Conservation (phyloP, 306 rosid species). For the Mimosa bimucronata region DNA sequence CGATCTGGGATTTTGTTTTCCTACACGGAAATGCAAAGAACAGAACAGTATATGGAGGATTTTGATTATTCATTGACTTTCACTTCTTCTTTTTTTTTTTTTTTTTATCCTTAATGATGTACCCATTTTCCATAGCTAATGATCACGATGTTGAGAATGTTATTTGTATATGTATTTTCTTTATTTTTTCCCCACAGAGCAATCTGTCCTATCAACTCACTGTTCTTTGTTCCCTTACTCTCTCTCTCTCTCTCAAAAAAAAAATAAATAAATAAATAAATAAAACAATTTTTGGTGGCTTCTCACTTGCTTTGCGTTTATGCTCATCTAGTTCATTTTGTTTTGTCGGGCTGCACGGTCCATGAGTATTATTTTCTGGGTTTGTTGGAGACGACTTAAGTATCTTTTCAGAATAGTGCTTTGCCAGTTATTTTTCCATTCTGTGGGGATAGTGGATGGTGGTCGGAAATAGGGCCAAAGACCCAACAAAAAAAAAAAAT, state of each 20-base stretch:
- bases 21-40: slow-evolving; percentile 31
- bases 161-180: slow-evolving; percentile 36
- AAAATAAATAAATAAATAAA: too few species aligned
- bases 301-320: not conserved
- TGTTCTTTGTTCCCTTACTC: not conserved
- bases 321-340: not conserved
- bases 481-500: not conserved
- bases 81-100: not conserved
- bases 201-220: slow-evolving; percentile 15
- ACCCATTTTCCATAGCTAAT: slow-evolving; percentile 31
- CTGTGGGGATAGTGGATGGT: slow-evolving; percentile 35
- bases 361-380: not conserved
- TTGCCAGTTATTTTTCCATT: slow-evolving; percentile 30
- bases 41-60: slow-evolving; percentile 23
- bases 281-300: not conserved
- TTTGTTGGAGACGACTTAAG: slow-evolving; percentile 15
- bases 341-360: not conserved
- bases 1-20: slow-evolving; percentile 38
- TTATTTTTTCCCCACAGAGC: slow-evolving; percentile 18
- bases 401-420: slow-evolving; percentile 17
- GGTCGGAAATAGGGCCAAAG: slow-evolving; percentile 27
- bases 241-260: too few species aligned
- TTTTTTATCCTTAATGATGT: slow-evolving; percentile 34
- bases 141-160: slow-evolving; percentile 32
- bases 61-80: slow-evolving; percentile 40